Evolutionary conservation across 768 basidiomycete species (phyloP).

Genomic region (Boletus bicolor): DNA sequence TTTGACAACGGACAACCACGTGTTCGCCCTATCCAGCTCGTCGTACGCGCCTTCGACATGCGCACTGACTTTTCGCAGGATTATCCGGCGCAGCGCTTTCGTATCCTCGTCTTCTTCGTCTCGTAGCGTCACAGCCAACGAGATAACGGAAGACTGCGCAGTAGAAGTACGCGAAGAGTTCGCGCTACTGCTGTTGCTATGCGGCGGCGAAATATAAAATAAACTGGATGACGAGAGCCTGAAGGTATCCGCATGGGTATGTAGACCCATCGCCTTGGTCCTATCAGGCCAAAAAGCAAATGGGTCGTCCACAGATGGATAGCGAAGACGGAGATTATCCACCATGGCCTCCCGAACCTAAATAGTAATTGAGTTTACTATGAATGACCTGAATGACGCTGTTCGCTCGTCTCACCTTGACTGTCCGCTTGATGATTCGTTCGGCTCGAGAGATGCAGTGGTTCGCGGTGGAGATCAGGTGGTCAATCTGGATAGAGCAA

Average conservation of each 20-base stretch:
- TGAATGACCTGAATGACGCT: not conserved
- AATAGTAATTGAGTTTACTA: slow-evolving; percentile 2
- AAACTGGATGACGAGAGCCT: slow-evolving; percentile 7
- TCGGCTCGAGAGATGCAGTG: slow-evolving; percentile 59
- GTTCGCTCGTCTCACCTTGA: slow-evolving; percentile 43
- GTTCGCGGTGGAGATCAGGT: slow-evolving; percentile 51
- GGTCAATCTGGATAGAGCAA: slow-evolving; percentile 43
- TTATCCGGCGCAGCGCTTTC: slow-evolving; percentile 56
- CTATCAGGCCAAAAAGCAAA: slow-evolving; percentile 18
- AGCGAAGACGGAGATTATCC: slow-evolving; percentile 37
- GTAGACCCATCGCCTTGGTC: not conserved
- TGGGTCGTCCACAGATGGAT: slow-evolving; percentile 19
- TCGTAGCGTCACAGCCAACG: slow-evolving; percentile 47
- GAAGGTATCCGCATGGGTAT: not conserved
- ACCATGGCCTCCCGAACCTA: slow-evolving; percentile 53
- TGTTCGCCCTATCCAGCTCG: slow-evolving; percentile 56
- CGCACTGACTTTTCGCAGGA: slow-evolving; percentile 64
- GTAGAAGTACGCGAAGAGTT: slow-evolving; percentile 24
- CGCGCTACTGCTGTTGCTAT: slow-evolving; percentile 7
- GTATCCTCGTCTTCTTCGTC: slow-evolving; percentile 64
- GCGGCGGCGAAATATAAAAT: slow-evolving; percentile 24
- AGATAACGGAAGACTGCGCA: slow-evolving; percentile 38
- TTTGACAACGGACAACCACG: slow-evolving; percentile 64
- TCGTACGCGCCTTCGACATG: slow-evolving; percentile 53
- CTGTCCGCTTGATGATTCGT: slow-evolving; percentile 50